Percentiles rank a stretch among this genome's conserved stretches.
These are phyloP conservation scores for Nematodospora valgi DNA, from an alignment of 805 yeast genomes.

Conservation along the genomic window DNA sequence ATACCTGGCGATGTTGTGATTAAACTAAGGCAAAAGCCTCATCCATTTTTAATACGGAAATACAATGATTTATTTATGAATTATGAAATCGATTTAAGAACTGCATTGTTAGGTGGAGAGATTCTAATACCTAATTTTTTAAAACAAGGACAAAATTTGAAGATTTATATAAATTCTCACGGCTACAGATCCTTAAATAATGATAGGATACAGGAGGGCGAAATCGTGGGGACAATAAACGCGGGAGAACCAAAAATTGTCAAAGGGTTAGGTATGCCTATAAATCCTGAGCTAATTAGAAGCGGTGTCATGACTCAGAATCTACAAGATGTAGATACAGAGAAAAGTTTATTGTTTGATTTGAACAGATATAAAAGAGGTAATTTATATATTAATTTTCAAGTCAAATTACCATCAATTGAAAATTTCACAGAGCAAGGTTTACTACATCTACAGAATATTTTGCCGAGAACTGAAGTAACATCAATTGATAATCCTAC, in stretches of 20 bases:
- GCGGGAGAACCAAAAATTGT: slow-evolving; percentile 48
- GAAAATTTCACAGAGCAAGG: slow-evolving; percentile 18
- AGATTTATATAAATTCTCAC: slow-evolving; percentile 33
- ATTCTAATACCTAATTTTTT: slow-evolving; percentile 32
- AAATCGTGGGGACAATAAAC: slow-evolving; percentile 52
- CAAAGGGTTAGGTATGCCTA: slow-evolving; percentile 63
- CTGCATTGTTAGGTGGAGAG: slow-evolving; percentile 58
- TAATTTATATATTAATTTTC: slow-evolving; percentile 37
- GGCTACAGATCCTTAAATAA: slow-evolving; percentile 19
- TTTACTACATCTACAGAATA: slow-evolving; percentile 2
- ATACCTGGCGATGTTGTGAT: slow-evolving; percentile 69
- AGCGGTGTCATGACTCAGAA: slow-evolving; percentile 27
- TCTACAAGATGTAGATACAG: slow-evolving; percentile 12
- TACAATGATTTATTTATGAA: slow-evolving; percentile 44
- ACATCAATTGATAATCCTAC: not conserved
- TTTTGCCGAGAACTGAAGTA: slow-evolving; percentile 7
- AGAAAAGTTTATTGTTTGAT: slow-evolving; percentile 17
- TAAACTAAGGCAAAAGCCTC: slow-evolving; percentile 42
- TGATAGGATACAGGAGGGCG: slow-evolving; percentile 27
- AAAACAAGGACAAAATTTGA: slow-evolving; percentile 28
- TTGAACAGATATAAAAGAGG: slow-evolving; percentile 25
- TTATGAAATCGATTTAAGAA: slow-evolving; percentile 46
- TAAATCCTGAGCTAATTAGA: slow-evolving; percentile 19
- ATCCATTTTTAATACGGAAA: slow-evolving; percentile 38
- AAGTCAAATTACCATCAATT: slow-evolving; percentile 31